Evolutionary conservation across 2,329 filamentous ascomycete genomes (phyloP).

Genomic region (Microsporum ferrugineum): DNA sequence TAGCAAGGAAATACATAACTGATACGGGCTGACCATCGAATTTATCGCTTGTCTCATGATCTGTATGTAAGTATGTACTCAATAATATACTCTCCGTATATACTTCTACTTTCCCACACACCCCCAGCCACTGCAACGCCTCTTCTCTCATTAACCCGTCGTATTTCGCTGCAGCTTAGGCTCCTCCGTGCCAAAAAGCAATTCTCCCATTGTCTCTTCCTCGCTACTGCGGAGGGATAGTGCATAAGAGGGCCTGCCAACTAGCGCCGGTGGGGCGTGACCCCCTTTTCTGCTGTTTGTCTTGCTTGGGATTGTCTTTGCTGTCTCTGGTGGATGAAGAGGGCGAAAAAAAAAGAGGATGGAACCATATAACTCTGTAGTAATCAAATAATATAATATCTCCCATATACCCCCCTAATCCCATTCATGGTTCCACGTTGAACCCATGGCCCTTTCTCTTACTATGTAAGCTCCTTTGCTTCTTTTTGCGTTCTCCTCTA

Average conservation of each 20-base stretch:
- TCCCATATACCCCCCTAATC: no score
- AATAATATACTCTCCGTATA: neutral
- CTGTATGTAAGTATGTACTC: neutral
- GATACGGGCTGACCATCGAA: no score
- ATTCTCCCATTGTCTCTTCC: neutral
- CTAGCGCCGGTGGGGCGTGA: neutral
- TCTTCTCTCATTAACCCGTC: neutral
- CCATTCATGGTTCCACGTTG: no score
- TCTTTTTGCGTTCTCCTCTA: no score
- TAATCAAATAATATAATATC: no score
- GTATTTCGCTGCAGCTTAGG: neutral
- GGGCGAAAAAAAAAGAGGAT: no score
- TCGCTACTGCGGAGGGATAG: constrained; percentile 1
- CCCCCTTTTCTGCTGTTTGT: neutral
- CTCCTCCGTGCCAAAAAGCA: neutral
- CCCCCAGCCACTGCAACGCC: neutral
- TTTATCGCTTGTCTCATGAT: neutral
- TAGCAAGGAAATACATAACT: no score
- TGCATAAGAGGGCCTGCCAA: neutral
- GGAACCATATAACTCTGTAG: no score
- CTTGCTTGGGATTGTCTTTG: no score
- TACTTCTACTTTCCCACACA: neutral
- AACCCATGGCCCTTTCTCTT: no score
- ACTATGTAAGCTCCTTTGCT: no score
- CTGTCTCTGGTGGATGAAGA: no score